A percentile compares a stretch with the other conserved stretches of the same genome.
Evolutionary conservation across 2,329 filamentous ascomycete species (phyloP).

Genomic region (Colletotrichum limetticola): DNA sequence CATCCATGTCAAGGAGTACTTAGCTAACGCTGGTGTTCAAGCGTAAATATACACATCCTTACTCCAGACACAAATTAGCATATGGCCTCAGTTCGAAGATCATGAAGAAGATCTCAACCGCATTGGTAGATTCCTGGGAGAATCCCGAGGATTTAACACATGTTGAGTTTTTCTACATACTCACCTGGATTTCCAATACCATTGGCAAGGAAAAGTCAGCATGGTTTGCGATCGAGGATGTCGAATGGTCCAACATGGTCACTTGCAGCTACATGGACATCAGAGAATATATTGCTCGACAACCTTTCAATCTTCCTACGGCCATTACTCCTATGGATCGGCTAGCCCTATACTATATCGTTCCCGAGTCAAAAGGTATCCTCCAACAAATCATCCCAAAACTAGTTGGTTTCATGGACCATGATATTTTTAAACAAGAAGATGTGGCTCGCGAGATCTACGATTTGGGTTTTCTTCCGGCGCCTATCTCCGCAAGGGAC

Average conservation of each 20-base stretch:
- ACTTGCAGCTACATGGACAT: background rate
- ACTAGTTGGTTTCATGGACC: background rate
- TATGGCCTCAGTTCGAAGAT: background rate
- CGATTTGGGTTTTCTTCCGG: background rate
- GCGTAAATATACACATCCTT: background rate
- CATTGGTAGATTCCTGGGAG: background rate
- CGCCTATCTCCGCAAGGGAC: background rate
- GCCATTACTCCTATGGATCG: background rate
- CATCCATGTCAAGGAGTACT: background rate
- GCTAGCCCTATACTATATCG: background rate
- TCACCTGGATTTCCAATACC: background rate
- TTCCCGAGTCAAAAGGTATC: background rate
- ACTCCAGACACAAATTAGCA: background rate
- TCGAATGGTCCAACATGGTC: background rate
- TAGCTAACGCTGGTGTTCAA: background rate
- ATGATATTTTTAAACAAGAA: background rate
- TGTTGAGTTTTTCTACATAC: background rate
- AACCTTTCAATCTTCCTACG: background rate
- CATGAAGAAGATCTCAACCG: background rate
- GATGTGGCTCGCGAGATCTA: background rate
- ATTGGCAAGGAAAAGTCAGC: background rate
- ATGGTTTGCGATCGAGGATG: background rate
- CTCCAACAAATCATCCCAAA: background rate
- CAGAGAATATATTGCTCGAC: background rate
- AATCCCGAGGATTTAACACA: background rate